phyloP scores from a whole-genome alignment of 805 yeast genomes.

The Candida sithepensis region DNA sequence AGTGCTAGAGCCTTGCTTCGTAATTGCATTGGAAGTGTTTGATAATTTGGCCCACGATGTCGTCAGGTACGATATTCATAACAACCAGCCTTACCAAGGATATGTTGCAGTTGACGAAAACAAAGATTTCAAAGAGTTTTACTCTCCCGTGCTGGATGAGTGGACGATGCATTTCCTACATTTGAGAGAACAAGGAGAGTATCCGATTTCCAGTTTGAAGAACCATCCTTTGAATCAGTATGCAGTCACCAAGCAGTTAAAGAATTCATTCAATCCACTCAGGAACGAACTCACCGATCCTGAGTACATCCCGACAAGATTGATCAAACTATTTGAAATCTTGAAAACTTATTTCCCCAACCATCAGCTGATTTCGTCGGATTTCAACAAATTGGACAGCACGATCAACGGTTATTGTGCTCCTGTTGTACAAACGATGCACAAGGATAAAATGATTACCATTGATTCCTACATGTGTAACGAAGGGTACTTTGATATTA shows the following conservation, averaged over 20 bases:
- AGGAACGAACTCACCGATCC: slow-evolving; percentile 64
- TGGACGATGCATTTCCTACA: slow-evolving; percentile 54
- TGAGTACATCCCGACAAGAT: slow-evolving; percentile 79
- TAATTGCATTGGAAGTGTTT: slow-evolving; percentile 77
- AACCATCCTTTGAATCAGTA: slow-evolving; percentile 63
- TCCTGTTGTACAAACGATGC: slow-evolving; percentile 78
- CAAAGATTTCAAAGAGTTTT: slow-evolving; percentile 75
- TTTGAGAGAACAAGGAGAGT: slow-evolving; percentile 46
- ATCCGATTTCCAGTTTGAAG: slow-evolving; percentile 28
- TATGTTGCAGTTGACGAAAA: slow-evolving; percentile 67
- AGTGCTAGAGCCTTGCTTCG: slow-evolving; percentile 66
- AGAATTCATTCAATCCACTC: slow-evolving; percentile 58
- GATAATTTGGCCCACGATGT: slow-evolving; percentile 84
- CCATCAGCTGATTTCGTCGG: slow-evolving; percentile 71
- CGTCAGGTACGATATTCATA: slow-evolving; percentile 64
- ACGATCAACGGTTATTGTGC: slow-evolving; percentile 56
- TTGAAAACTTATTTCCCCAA: slow-evolving; percentile 66
- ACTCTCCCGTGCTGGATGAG: slow-evolving; percentile 55
- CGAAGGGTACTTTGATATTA: slow-evolving; percentile 82
- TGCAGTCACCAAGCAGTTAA: slow-evolving; percentile 35
- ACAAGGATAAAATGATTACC: slow-evolving; percentile 63
- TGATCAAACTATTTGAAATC: slow-evolving; percentile 60
- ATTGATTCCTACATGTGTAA: slow-evolving; percentile 74
- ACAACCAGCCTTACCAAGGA: slow-evolving; percentile 72
- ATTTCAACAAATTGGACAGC: slow-evolving; percentile 54